phyloP scores from a whole-genome alignment of 1,284 basidiomycete genomes.

The Ustilago loliicola region DNA sequence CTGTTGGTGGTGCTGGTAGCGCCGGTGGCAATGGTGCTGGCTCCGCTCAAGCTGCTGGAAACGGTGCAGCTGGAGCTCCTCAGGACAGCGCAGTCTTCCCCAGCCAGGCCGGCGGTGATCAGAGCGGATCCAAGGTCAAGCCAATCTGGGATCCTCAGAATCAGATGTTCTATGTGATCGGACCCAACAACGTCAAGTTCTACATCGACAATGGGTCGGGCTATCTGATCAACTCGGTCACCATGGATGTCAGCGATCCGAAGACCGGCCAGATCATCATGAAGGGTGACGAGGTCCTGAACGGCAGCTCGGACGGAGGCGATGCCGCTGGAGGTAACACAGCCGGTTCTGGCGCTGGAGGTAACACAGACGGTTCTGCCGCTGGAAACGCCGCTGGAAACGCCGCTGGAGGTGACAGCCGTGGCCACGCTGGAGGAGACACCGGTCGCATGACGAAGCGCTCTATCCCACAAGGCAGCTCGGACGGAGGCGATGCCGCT shows the following conservation, averaged over 20 bases:
- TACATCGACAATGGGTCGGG: slow-evolving; percentile 30
- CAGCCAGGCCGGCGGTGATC: neutral
- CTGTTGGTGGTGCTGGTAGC: neutral
- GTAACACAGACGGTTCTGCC: too few species aligned
- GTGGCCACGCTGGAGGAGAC: neutral
- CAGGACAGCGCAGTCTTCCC: neutral
- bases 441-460: too few species aligned
- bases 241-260: slow-evolving; percentile 32
- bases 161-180: slow-evolving; percentile 15
- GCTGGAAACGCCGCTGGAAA: too few species aligned
- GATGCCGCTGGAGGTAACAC: neutral
- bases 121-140: neutral
- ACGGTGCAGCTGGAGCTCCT: neutral
- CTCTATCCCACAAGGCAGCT: too few species aligned
- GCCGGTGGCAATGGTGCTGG: neutral
- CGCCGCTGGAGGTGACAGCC: too few species aligned
- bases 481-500: neutral
- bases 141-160: slow-evolving; percentile 1
- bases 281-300: neutral
- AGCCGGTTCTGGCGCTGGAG: slow-evolving; percentile 12
- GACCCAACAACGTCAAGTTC: slow-evolving; percentile 16
- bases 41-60: neutral
- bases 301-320: neutral
- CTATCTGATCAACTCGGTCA: slow-evolving; percentile 28
- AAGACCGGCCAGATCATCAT: slow-evolving; percentile 32